Evolutionary conservation across 352 stramenopile species (phyloP).

Genomic region (Phytopythium boreale): DNA sequence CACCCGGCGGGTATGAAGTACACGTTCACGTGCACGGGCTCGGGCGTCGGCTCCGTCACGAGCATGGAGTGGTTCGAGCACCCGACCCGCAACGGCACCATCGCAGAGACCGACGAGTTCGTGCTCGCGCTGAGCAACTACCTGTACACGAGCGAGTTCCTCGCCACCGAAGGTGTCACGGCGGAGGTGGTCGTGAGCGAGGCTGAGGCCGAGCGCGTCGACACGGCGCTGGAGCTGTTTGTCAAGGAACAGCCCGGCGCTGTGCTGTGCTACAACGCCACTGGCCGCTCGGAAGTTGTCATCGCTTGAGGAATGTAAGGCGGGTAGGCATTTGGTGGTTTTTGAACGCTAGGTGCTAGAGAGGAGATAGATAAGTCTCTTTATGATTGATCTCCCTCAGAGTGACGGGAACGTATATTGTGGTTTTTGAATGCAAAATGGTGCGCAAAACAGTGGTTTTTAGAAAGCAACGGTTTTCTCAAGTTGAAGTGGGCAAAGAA

Average conservation of each 20-base stretch:
- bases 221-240: conserved; percentile 44
- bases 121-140: conserved; percentile 57
- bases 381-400: no score
- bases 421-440: no score
- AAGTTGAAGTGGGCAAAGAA: no score
- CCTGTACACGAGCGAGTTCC: conserved; percentile 53
- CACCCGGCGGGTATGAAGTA: conserved; percentile 70
- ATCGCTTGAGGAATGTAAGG: neutral
- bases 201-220: conserved; percentile 44
- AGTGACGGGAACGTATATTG: no score
- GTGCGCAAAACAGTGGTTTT: no score
- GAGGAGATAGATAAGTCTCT: no score
- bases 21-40: conserved; percentile 53
- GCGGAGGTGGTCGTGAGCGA: conserved; percentile 39
- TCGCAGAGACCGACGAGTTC: conserved; percentile 56
- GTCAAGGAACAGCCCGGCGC: conserved; percentile 6
- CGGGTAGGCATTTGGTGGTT: no score
- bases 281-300: conserved; percentile 1
- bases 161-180: conserved; percentile 27
- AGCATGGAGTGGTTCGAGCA: conserved; percentile 59
- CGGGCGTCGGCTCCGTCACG: conserved; percentile 30
- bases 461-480: no score
- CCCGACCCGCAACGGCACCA: conserved; percentile 38
- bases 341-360: no score
- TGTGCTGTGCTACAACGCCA: conserved; percentile 6